Evolutionary conservation across 805 yeast genomes (phyloP), one percentile per base, ranked within the genome.

Genomic region (Kuraishia molischiana): DNA sequence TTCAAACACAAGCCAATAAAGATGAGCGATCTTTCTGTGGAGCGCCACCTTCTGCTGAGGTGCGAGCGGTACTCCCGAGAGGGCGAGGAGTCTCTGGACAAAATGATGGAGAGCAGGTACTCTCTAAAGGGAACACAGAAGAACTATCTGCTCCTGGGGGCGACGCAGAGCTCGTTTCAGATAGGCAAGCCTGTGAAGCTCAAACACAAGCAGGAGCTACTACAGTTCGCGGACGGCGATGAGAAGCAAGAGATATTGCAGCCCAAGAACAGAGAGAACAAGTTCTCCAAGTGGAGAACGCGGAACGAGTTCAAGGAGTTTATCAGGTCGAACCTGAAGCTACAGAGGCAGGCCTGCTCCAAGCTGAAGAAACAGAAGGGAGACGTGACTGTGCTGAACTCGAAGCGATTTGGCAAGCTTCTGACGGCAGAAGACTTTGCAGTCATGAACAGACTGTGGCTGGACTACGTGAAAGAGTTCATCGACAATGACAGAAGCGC

Each of bases 391-490:
- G 30, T 43, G 8, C 36, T 57, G 18, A 43, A 41, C 9, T 41
- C 48, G 3, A 22, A 22, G 26, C 10, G 10, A 11, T 56, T 56
- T 37, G 36, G 39, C 10, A 41, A 46, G 2, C 34, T 59, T 9
- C 37, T 59, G 20, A 48, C 57, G 19, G 78, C 67, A 48, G 73
- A 67, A 29, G 69, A 69, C 20, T 81, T 77, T 44, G 34, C 58
- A 2, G 70, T 69, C 2, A 61, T 85, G 58, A 68, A 80, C 51
- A 50, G 51, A n/a, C 61, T 87, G 19, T 87, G 97, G 97, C 66
- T 69, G n/a, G 59, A 59, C 14, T 87, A 87, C 52, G 74, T 79
- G 35, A 61, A 58, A 24, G 80, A 77, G 32, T 57, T 85, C 3
- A 45, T 84, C 6, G 21, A 21, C 14, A 29, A 19, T 4, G 32